Evolutionary conservation across 2,329 filamentous ascomycete species (phyloP).

Genomic region (Hypoxylon sp.): DNA sequence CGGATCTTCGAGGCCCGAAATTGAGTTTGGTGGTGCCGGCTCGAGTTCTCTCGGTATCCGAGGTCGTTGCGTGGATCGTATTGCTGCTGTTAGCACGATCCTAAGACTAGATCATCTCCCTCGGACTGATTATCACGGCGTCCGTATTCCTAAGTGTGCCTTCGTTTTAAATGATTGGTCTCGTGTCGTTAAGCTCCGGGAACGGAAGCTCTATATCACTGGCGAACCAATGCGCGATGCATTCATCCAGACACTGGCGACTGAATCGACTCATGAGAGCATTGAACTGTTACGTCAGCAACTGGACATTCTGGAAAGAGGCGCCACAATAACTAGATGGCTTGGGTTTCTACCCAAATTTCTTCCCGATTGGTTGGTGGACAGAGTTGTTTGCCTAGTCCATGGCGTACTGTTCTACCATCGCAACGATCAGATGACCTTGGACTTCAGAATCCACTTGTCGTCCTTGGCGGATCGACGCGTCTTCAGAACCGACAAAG

Average conservation of each 20-base stretch:
- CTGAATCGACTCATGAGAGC: conserved; percentile 31
- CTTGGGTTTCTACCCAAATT: conserved; percentile 19
- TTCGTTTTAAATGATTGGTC: conserved; percentile 41
- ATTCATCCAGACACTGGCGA: conserved; percentile 39
- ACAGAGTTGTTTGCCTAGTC: conserved; percentile 27
- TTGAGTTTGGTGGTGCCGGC: conserved; percentile 20
- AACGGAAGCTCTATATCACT: conserved; percentile 27
- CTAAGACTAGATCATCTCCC: conserved; percentile 36
- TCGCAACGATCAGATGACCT: conserved; percentile 38
- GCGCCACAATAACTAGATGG: conserved; percentile 35
- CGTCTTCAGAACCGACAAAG: conserved; percentile 36
- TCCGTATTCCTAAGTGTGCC: conserved; percentile 40
- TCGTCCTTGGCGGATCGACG: conserved; percentile 40
- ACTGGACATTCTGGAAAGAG: conserved; percentile 38
- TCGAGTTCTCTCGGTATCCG: conserved; percentile 28
- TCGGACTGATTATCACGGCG: conserved; percentile 30
- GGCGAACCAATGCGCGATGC: conserved; percentile 42
- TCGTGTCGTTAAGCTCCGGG: conserved; percentile 15
- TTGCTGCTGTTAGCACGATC: conserved; percentile 35
- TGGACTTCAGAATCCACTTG: conserved; percentile 41
- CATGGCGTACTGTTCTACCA: conserved; percentile 35
- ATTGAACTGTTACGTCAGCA: conserved; percentile 33
- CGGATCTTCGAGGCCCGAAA: conserved; percentile 23
- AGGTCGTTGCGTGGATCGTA: conserved; percentile 39
- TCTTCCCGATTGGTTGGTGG: conserved; percentile 34